Conservation (phyloP, 345 rosid genomes). For the Corchorus olitorius region DNA sequence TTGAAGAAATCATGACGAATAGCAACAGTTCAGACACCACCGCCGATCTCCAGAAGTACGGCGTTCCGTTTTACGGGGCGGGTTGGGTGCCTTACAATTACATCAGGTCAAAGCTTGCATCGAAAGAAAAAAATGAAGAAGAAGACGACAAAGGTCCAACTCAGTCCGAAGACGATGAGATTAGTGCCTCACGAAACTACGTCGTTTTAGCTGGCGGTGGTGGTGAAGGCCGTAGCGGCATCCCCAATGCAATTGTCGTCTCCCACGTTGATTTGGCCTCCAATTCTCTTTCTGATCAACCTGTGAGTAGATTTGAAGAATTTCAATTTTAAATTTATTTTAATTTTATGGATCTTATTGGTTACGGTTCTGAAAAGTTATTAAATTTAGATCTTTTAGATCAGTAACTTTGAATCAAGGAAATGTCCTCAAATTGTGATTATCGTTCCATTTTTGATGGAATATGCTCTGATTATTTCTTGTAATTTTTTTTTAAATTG, state of each 20-base stretch:
- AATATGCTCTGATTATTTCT: neutral
- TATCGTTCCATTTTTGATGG: neutral
- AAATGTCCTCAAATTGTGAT: neutral
- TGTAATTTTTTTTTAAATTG: neutral
- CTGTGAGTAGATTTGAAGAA: conserved; percentile 45
- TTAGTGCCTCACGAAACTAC: conserved; percentile 27
- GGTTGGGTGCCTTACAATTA: conserved; percentile 63
- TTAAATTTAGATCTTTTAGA: conserved; percentile 3
- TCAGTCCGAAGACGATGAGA: conserved; percentile 29
- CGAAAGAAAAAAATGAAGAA: conserved; percentile 21
- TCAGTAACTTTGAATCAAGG: neutral
- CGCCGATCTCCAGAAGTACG: conserved; percentile 62
- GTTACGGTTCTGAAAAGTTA: neutral
- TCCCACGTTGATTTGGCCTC: conserved; percentile 50
- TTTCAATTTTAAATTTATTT: neutral
- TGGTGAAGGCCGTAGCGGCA: conserved; percentile 83
- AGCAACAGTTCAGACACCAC: conserved; percentile 1
- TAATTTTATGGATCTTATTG: neutral
- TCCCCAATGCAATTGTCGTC: conserved; percentile 68
- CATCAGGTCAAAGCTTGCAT: conserved; percentile 38
- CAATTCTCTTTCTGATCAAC: conserved; percentile 67
- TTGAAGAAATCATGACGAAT: conserved; percentile 7
- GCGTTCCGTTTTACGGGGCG: conserved; percentile 77
- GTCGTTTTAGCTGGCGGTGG: conserved; percentile 82
- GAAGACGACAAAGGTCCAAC: conserved; percentile 24